Evolutionary conservation across 352 stramenopile genomes (phyloP), one percentile per base, ranked within the genome.

Genomic region (Peronospora destructor): DNA sequence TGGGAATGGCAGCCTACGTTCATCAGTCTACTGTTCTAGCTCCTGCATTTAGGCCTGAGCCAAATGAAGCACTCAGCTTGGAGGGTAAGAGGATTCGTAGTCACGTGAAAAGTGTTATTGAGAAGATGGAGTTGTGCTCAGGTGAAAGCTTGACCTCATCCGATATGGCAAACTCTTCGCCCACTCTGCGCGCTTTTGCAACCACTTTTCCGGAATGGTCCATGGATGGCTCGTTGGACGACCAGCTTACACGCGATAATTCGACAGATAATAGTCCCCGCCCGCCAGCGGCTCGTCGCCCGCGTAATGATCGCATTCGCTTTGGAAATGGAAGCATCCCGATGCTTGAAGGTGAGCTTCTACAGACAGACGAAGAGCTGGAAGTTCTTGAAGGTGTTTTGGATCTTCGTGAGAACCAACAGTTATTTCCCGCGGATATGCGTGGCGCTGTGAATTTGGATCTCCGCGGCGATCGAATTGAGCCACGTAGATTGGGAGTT

Each of bases 21-120:
- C 84, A 94, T 47, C 84, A 94, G 53, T 94, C 84, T 25, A 94
- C 84, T 6, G 84, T 94, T 10, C 52, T 94, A 26, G 80, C 79
- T 8, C 72, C 71, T 21, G 71, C 68, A 12, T 94, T 94, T 56
- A 74, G 84, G 33, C 84, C 84, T 5, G 66, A 87, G 3, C 56
- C 81, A n/a, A 58, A 84, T 11, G 76, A 87, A 56, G 81, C 64
- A 17, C 61, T 94, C 0, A 45, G 55, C 6, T 32, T 58, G 6
- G 60, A 71, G 8, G 81, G 78, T 16, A 82, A 73, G 13, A 69
- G 71, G 28, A 49, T 86, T 32, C 71, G 84, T 28, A 69, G 49
- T 21, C 67, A 82, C 44, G 68, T 94, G 7, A 84, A 81, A 45
- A 46, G 65, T 6, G 60, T 94, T 33, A 84, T 91, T n/a, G 77